Evolutionary conservation across 2,329 filamentous ascomycete genomes (phyloP), one percentile per base, ranked within the genome.

Genomic region (Apiospora koreana): DNA sequence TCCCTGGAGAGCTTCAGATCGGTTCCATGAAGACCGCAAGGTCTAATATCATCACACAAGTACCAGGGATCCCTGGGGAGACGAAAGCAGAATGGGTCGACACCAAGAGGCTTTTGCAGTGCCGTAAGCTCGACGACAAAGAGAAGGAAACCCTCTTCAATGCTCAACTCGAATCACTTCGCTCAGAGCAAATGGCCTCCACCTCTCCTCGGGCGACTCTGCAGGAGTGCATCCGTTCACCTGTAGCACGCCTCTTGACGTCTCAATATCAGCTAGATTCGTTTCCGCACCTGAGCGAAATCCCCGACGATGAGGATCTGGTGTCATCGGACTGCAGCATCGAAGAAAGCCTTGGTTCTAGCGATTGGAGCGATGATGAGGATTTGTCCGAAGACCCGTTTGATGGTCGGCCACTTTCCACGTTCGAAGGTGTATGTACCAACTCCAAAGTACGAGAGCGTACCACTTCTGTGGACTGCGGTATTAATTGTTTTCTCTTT

Each of bases 91-190:
- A n/a, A 4, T 69, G 72, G 7, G n/a, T 71, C n/a, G 65, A 69
- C 2, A 66, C 69, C 10, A 28, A 28, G n/a, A 43, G 70, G 38
- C 71, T 76, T 8, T 38, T 68, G 21, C 64, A 35, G 16, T 72
- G 69, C 50, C 48, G 54, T 8, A 38, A 67, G 23, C 72, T 75
- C 12, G 31, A 42, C 8, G 66, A 71, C 3, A 38, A 25, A 16
- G 69, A 45, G 62, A 76, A 74, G 69, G 69, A 71, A 50, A n/a
- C 25, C 12, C 38, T 74, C 12, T 74, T 76, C 43, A 71, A 73
- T 8, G 69, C 72, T 7, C 75, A 76, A 64, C 70, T 72, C n/a
- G 65, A 54, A 35, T 67, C 70, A 21, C 62, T 74, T 21, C 72
- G 48, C 31, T 21, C 21, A 0, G 9, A 14, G 4, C 54, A 62